Conservation (phyloP, 2,329 filamentous ascomycete species). For the Endocalyx cinctus region DNA sequence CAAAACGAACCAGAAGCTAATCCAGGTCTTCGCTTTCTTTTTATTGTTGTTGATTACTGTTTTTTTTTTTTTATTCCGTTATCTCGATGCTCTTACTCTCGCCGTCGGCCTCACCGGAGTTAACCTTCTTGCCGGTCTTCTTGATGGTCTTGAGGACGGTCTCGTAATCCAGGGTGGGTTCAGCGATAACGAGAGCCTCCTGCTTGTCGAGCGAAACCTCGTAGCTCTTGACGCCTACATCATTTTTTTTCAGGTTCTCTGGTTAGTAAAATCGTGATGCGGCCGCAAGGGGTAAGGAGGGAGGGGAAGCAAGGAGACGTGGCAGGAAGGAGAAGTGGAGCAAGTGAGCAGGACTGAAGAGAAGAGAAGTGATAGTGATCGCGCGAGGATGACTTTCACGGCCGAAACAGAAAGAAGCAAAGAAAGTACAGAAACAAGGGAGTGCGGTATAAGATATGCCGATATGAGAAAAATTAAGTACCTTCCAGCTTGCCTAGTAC, state of each 20-base stretch:
- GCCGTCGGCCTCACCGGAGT: slow-evolving; percentile 68
- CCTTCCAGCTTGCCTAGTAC: slow-evolving; percentile 90
- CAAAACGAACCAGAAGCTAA: too few species aligned
- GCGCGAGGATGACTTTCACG: too few species aligned
- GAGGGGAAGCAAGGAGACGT: slow-evolving; percentile 2
- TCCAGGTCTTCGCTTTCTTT: not conserved
- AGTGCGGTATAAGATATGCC: too few species aligned
- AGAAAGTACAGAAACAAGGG: too few species aligned
- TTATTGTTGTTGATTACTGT: not conserved
- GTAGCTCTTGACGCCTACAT: slow-evolving; percentile 80
- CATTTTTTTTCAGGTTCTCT: too few species aligned
- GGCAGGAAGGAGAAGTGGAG: slow-evolving; percentile 3
- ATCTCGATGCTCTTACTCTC: slow-evolving; percentile 48
- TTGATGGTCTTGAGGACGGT: slow-evolving; percentile 82
- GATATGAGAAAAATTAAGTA: slow-evolving; percentile 42
- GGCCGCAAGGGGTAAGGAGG: not conserved
- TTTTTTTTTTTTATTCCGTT: slow-evolving; percentile 21
- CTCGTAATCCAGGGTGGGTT: slow-evolving; percentile 66
- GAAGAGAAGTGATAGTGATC: too few species aligned
- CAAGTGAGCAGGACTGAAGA: too few species aligned
- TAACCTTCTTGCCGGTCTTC: slow-evolving; percentile 94
- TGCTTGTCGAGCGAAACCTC: slow-evolving; percentile 84
- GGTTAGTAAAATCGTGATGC: too few species aligned
- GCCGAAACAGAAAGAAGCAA: too few species aligned
- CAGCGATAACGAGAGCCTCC: slow-evolving; percentile 71